A percentile compares a stretch with the other conserved stretches of the same genome.
phyloP scores from a whole-genome alignment of 345 rosid species.

The Bruguiera gymnorhiza region DNA sequence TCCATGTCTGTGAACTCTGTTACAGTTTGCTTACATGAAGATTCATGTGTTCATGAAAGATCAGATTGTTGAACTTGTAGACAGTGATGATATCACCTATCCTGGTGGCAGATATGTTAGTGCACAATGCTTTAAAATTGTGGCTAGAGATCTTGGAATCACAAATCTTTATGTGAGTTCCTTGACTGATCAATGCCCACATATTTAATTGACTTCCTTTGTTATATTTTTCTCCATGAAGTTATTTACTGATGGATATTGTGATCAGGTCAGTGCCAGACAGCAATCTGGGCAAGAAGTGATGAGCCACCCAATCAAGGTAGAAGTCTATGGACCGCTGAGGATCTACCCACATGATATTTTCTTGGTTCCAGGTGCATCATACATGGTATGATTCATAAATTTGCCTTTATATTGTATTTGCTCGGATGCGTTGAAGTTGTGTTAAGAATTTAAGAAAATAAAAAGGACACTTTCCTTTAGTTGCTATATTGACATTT shows the following conservation, averaged over 20 bases:
- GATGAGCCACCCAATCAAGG: conserved; percentile 65
- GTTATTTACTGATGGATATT: conserved; percentile 23
- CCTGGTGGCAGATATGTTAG: conserved; percentile 39
- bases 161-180: conserved; percentile 75
- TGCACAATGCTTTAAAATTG: conserved; percentile 49
- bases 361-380: conserved; percentile 87
- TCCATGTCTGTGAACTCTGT: conserved; percentile 15
- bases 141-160: conserved; percentile 68
- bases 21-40: conserved; percentile 78
- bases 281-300: conserved; percentile 74
- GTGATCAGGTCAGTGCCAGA: conserved; percentile 68
- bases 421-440: background rate
- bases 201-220: conserved; percentile 3
- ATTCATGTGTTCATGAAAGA: conserved; percentile 72
- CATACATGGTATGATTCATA: conserved; percentile 57
- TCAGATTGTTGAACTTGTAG: conserved; percentile 55
- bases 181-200: conserved; percentile 18
- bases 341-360: conserved; percentile 67
- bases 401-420: conserved; percentile 2
- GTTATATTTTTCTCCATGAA: conserved; percentile 7
- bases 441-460: conserved; percentile 5
- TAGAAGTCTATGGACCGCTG: conserved; percentile 83
- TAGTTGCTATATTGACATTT: conserved; percentile 2
- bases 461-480: background rate
- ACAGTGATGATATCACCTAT: conserved; percentile 34